phyloP scores from a whole-genome alignment of 2,329 filamentous ascomycete genomes.

The Monosporascus sp. region DNA sequence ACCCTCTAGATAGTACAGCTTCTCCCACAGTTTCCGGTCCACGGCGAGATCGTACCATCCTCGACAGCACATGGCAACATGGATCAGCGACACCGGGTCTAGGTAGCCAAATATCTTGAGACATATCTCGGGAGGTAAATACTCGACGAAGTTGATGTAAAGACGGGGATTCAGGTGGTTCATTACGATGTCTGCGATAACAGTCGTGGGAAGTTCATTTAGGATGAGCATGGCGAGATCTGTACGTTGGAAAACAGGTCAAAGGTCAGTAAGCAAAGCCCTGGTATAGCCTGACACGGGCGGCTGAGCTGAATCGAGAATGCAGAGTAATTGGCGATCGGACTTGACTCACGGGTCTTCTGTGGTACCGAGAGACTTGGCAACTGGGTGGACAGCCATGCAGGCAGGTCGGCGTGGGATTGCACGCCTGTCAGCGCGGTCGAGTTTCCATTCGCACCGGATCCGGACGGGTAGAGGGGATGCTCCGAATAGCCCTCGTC shows the following conservation, averaged over 20 bases:
- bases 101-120: conserved; percentile 85
- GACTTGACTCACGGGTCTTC: conserved; percentile 40
- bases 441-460: conserved; percentile 25
- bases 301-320: conserved; percentile 1
- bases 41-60: conserved; percentile 77
- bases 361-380: conserved; percentile 42
- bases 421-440: conserved; percentile 29
- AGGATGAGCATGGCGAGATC: conserved; percentile 78
- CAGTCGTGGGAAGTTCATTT: conserved; percentile 71
- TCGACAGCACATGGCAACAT: conserved; percentile 71
- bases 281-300: background rate
- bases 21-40: conserved; percentile 82
- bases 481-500: conserved; percentile 90
- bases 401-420: conserved; percentile 39
- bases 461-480: conserved; percentile 42
- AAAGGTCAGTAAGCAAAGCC: background rate
- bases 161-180: conserved; percentile 75
- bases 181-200: conserved; percentile 69
- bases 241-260: conserved; percentile 32
- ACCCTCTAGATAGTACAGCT: conserved; percentile 76
- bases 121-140: conserved; percentile 85
- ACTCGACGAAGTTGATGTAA: conserved; percentile 85
- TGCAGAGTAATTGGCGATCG: background rate
- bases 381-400: conserved; percentile 46
- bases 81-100: conserved; percentile 72